Percentiles rank a stretch among this genome's conserved stretches.
These are phyloP conservation scores for Fusarium sambucinum DNA, from an alignment of 2,329 filamentous ascomycete species.

Conservation along the genomic window DNA sequence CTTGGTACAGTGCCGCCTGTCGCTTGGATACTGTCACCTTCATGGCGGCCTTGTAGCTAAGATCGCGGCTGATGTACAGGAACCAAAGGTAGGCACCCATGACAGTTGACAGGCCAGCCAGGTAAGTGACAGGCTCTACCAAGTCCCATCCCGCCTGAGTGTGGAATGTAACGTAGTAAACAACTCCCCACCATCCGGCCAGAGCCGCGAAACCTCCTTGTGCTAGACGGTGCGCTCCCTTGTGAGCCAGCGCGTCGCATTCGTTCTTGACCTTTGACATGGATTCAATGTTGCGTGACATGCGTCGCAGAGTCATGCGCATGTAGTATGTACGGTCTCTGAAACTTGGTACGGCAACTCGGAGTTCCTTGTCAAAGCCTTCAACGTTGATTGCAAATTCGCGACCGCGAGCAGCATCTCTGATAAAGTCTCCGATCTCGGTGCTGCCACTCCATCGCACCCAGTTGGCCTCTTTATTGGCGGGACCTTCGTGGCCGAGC, in stretches of 20 bases:
- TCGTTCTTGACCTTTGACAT: conserved; percentile 82
- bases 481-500: conserved; percentile 70
- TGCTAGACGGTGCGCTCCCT: conserved; percentile 81
- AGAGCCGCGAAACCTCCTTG: conserved; percentile 82
- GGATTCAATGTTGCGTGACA: conserved; percentile 74
- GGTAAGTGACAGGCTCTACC: conserved; percentile 91
- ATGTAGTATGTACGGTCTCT: conserved; percentile 91
- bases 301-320: conserved; percentile 79
- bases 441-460: conserved; percentile 90
- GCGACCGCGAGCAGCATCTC: conserved; percentile 84
- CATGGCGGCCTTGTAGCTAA: conserved; percentile 87
- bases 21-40: conserved; percentile 86
- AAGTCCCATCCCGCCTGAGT: conserved; percentile 90
- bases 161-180: conserved; percentile 78
- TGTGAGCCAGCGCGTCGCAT: conserved; percentile 82
- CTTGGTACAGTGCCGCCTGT: conserved; percentile 81
- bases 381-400: conserved; percentile 90
- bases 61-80: conserved; percentile 89
- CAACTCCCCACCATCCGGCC: conserved; percentile 82
- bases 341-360: conserved; percentile 87
- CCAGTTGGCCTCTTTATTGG: conserved; percentile 65
- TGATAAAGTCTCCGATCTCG: conserved; percentile 93
- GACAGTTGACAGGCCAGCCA: conserved; percentile 85
- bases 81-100: conserved; percentile 96
- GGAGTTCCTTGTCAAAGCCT: conserved; percentile 72